Evolutionary conservation across 805 yeast species (phyloP).

Genomic region (Wickerhamiella brachini): DNA sequence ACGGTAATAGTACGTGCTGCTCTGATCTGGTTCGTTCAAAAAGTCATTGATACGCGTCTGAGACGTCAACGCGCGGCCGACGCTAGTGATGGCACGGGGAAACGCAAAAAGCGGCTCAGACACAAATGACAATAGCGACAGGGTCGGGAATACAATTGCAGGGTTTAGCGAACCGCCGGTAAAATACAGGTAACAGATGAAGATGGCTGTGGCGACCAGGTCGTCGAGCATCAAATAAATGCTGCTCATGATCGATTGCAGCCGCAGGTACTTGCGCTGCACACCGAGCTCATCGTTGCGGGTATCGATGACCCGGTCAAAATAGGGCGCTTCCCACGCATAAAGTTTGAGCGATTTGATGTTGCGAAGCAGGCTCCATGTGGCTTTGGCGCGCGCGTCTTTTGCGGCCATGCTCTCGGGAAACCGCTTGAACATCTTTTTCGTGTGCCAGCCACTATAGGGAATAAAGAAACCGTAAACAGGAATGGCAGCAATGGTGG

Average conservation of each 20-base stretch:
- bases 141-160: constrained; percentile 63
- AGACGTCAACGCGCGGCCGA: constrained; percentile 10
- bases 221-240: constrained; percentile 71
- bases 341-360: constrained; percentile 76
- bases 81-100: constrained; percentile 8
- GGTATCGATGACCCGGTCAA: constrained; percentile 35
- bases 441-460: constrained; percentile 39
- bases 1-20: constrained; percentile 4
- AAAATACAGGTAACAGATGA: constrained; percentile 56
- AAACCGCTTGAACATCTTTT: constrained; percentile 41
- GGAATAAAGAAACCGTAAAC: constrained; percentile 67
- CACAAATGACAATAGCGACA: constrained; percentile 49
- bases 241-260: constrained; percentile 66
- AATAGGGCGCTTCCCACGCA: constrained; percentile 77
- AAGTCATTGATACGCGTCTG: constrained; percentile 13
- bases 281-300: constrained; percentile 41
- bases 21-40: constrained; percentile 11
- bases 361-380: constrained; percentile 78
- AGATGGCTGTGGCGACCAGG: constrained; percentile 73
- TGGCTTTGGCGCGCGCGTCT: constrained; percentile 60
- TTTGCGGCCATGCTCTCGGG: constrained; percentile 79
- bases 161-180: constrained; percentile 59
- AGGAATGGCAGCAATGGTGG: constrained; percentile 87
- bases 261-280: constrained; percentile 42
- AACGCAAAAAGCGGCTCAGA: constrained; percentile 13